Evolutionary conservation across 2,329 filamentous ascomycete species (phyloP).

Genomic region (Zymoseptoria passerinii): DNA sequence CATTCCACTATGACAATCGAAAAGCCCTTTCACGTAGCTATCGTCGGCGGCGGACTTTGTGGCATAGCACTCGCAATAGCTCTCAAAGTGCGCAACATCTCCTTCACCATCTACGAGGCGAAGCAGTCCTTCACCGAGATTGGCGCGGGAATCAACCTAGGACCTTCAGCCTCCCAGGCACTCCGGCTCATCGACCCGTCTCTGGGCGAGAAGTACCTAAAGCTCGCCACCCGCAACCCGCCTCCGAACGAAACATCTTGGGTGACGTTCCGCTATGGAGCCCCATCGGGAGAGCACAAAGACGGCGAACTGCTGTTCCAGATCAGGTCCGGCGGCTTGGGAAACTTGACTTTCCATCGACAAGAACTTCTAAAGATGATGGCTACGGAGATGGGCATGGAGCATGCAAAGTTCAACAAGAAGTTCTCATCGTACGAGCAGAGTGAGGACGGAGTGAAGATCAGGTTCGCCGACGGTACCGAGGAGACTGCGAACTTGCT

Average conservation of each 20-base stretch:
- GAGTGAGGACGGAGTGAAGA: constrained; percentile 17
- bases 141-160: constrained; percentile 50
- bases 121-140: constrained; percentile 48
- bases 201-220: constrained; percentile 25
- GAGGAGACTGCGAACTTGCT: constrained; percentile 40
- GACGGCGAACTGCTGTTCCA: constrained; percentile 23
- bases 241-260: constrained; percentile 30
- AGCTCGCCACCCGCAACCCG: constrained; percentile 34
- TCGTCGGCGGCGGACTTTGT: constrained; percentile 53
- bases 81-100: constrained; percentile 33
- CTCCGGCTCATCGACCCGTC: constrained; percentile 66
- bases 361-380: constrained; percentile 36
- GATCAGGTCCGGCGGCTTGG: constrained; percentile 22
- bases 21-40: constrained; percentile 32
- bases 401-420: constrained; percentile 15
- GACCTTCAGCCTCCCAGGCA: constrained; percentile 78
- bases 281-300: constrained; percentile 10
- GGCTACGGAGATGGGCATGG: constrained; percentile 31
- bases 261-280: constrained; percentile 35
- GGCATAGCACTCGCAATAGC: constrained; percentile 49
- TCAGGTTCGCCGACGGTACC: constrained; percentile 40
- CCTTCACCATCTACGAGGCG: constrained; percentile 29
- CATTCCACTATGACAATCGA: not conserved
- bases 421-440: constrained; percentile 9
- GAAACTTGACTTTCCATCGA: constrained; percentile 30